A percentile compares a stretch with the other conserved stretches of the same genome.
Evolutionary conservation across 176 grass and related monocot species (phyloP).

Genomic region (Otatea glauca): DNA sequence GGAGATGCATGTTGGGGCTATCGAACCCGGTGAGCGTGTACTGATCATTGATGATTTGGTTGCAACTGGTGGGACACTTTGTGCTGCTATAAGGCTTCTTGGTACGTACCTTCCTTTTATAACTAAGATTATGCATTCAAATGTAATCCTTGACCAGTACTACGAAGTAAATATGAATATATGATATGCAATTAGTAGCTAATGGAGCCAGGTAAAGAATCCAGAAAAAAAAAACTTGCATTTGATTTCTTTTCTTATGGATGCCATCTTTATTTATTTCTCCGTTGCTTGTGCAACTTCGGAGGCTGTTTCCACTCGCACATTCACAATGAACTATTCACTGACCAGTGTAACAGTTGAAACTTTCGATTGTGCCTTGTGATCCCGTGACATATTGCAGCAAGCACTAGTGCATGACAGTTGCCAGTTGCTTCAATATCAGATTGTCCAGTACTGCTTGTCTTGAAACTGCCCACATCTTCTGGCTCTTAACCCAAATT

Average conservation of each 20-base stretch:
- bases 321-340: not conserved
- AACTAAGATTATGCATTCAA: not conserved
- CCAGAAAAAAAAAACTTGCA: not conserved
- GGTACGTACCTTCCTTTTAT: slow-evolving; percentile 42
- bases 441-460: slow-evolving; percentile 9
- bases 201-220: not conserved
- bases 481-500: not conserved
- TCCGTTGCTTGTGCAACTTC: slow-evolving; percentile 5
- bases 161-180: not conserved
- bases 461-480: slow-evolving; percentile 15
- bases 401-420: slow-evolving; percentile 7
- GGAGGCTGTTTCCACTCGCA: not conserved
- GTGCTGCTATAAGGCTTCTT: slow-evolving; percentile 81
- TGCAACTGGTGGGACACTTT: slow-evolving; percentile 89
- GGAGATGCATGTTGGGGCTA: slow-evolving; percentile 93
- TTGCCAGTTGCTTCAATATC: not conserved
- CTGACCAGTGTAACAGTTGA: not conserved
- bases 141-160: not conserved
- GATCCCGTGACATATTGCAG: slow-evolving; percentile 15
- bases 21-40: slow-evolving; percentile 62
- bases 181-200: not conserved
- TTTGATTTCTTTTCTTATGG: not conserved
- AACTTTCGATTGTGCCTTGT: not conserved
- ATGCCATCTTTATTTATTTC: not conserved
- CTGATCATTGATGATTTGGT: slow-evolving; percentile 82